A percentile compares a stretch with the other conserved stretches of the same genome.
Conservation (phyloP, 495 filamentous ascomycete species). For the Immersiella caudata region DNA sequence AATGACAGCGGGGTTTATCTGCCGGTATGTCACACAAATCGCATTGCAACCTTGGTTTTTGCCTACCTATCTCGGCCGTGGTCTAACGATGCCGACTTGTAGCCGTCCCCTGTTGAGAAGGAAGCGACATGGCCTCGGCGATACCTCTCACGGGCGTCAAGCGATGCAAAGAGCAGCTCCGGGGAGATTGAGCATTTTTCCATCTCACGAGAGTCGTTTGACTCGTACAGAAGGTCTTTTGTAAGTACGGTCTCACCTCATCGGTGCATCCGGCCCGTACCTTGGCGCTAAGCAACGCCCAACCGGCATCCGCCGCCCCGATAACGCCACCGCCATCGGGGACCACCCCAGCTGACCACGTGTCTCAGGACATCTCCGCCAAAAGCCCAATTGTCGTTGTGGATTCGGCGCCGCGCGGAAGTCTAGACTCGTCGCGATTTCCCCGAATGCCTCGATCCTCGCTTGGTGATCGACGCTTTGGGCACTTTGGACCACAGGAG, state of each 20-base stretch:
- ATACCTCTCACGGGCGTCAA: slow-evolving; percentile 69
- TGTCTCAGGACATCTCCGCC: slow-evolving; percentile 82
- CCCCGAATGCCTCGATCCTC: slow-evolving; percentile 58
- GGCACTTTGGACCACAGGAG: slow-evolving; percentile 51
- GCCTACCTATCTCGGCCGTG: background rate
- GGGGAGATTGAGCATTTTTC: slow-evolving; percentile 90
- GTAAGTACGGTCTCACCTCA: slow-evolving; percentile 53
- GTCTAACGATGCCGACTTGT: slow-evolving; percentile 12
- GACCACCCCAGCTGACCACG: background rate
- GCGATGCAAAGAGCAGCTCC: slow-evolving; percentile 66
- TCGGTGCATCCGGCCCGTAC: background rate
- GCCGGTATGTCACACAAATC: slow-evolving; percentile 62
- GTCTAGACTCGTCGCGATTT: slow-evolving; percentile 72
- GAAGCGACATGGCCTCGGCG: slow-evolving; percentile 81
- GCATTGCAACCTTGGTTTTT: background rate
- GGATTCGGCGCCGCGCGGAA: slow-evolving; percentile 66
- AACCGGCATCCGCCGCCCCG: background rate
- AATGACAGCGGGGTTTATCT: slow-evolving; percentile 97
- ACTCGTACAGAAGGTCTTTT: slow-evolving; percentile 96
- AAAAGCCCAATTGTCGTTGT: slow-evolving; percentile 72
- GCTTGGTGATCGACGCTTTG: slow-evolving; percentile 54
- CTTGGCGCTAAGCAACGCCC: background rate
- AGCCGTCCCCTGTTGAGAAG: slow-evolving; percentile 91
- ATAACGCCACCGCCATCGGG: background rate
- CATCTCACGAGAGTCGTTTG: slow-evolving; percentile 96